Conservation (phyloP, 1,284 basidiomycete species). For the Phaffia rhodozyma region DNA sequence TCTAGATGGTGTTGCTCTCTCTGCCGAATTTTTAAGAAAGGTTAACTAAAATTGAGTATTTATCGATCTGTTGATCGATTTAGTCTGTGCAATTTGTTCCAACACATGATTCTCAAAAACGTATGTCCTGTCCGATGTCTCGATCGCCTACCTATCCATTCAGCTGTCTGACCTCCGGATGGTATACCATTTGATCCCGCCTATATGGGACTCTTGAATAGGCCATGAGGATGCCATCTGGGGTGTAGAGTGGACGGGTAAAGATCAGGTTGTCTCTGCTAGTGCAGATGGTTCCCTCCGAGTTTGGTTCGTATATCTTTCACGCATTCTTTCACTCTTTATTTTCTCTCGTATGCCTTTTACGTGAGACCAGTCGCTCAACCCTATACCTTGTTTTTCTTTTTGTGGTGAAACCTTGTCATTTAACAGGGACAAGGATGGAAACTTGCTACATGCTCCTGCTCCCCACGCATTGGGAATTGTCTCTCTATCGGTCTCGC, state of each 20-base stretch:
- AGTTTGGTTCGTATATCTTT: conserved; percentile 38
- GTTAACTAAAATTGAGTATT: no score
- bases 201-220: conserved; percentile 29
- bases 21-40: no score
- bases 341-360: neutral
- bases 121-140: neutral
- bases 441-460: conserved; percentile 51
- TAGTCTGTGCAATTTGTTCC: conserved; percentile 3
- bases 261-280: conserved; percentile 71
- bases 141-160: no score
- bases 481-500: conserved; percentile 53
- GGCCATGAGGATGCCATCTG: conserved; percentile 64
- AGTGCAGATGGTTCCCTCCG: conserved; percentile 84
- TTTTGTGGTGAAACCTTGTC: neutral
- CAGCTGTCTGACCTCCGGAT: neutral
- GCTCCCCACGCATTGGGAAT: conserved; percentile 62
- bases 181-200: neutral
- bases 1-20: no score
- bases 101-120: neutral
- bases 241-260: conserved; percentile 56
- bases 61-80: no score
- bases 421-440: conserved; percentile 42
- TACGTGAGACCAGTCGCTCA: neutral
- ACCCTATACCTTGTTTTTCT: neutral
- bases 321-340: neutral